Base-by-base conservation (phyloP, 768 basidiomycete species). In the Pisolithus microcarpus region DNA sequence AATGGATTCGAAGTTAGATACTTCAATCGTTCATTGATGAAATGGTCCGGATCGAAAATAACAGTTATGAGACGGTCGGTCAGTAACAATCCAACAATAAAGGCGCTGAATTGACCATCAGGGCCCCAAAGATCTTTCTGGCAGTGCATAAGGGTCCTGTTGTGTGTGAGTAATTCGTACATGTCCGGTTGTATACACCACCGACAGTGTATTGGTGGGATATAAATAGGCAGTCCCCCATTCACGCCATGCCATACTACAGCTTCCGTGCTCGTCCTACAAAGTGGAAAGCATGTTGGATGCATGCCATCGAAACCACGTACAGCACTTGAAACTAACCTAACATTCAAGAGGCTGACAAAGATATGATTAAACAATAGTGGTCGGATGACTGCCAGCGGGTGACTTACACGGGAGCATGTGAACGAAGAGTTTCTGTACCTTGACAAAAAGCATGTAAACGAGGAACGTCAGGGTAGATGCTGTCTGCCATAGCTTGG, bases 31-130 rank as follows among this genome's bases (percentile, higher is more conserved):
- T 78, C 76, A 53, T 86, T 84, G 38, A 86, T 61, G 72, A 84
- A 85, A 1, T 84, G 73, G 53, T 83, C 79, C 0, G 84, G 84
- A 58, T 85, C 84, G 54, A 85, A 87, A 51, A 66, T 56, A 4
- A 74, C 61, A n/a, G n/a, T n/a, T n/a, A n/a, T n/a, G n/a, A n/a
- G n/a, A n/a, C n/a, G n/a, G n/a, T n/a, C n/a, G n/a, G n/a, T n/a
- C n/a, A n/a, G n/a, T n/a, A n/a, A n/a, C n/a, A n/a, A n/a, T n/a
- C n/a, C n/a, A n/a, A n/a, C 4, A 31, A 6, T 8, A 7, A 38
- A 16, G n/a, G 39, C 8, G 18, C 28, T 6, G 5, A 2, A 31
- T 58, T 43, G 39, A 66, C 67, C 68, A 43, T 71, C 69, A 23
- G 67, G 69, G 2, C 70, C 70, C 70, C 69, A 71, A 11, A 71